These are phyloP conservation scores for Xylaria sp. DNA, from an alignment of 2,329 filamentous ascomycete species.

Conservation along the genomic window DNA sequence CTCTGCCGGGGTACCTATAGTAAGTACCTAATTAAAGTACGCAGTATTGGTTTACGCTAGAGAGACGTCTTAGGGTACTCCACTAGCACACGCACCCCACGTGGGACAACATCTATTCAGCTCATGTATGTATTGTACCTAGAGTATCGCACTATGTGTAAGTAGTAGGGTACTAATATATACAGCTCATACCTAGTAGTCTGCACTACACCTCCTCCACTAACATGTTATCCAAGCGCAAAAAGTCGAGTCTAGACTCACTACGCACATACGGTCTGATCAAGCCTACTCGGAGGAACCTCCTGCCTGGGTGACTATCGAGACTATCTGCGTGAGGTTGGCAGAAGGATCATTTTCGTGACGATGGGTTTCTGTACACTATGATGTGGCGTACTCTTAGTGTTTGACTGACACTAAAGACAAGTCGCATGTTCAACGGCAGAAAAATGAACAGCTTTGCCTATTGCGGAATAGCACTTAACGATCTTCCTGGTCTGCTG, in stretches of 20 bases:
- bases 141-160: not conserved
- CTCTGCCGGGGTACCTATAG: not conserved
- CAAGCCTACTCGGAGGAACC: not conserved
- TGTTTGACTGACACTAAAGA: not conserved
- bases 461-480: slow-evolving; percentile 19
- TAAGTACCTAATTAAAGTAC: not conserved
- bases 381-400: not conserved
- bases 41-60: too few species aligned
- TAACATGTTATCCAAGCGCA: slow-evolving; percentile 8
- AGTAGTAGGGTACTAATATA: not conserved
- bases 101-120: slow-evolving; percentile 10
- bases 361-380: not conserved
- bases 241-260: slow-evolving; percentile 13
- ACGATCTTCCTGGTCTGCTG: slow-evolving; percentile 8
- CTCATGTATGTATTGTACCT: not conserved
- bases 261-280: not conserved
- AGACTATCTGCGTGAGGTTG: not conserved
- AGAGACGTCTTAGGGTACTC: too few species aligned
- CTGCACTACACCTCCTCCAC: slow-evolving; percentile 2
- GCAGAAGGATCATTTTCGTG: not conserved
- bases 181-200: not conserved
- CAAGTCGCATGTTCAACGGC: slow-evolving; percentile 7
- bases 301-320: not conserved
- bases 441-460: slow-evolving; percentile 26
- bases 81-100: slow-evolving; percentile 10